phyloP scores from a whole-genome alignment of 169 alveolate species.

The Plasmodium gonderi region DNA sequence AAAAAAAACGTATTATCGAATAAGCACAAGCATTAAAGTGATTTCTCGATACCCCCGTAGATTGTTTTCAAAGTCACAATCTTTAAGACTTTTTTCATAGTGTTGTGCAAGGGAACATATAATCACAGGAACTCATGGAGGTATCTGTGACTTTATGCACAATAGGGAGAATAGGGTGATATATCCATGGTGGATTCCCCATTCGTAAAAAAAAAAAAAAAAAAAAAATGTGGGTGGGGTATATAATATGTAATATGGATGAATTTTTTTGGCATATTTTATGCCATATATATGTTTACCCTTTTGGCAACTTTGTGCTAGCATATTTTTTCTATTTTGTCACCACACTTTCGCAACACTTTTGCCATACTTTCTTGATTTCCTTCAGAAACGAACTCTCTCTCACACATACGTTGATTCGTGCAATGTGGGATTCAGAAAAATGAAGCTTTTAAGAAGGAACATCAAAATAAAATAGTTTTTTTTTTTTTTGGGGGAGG shows the following conservation, averaged over 20 bases:
- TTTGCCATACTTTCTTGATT: not conserved
- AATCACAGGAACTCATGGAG: no score
- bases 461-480: not conserved
- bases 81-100: not conserved
- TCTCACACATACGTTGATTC: no score
- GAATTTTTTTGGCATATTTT: not conserved
- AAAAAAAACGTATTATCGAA: no score
- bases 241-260: no score
- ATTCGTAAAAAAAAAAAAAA: no score
- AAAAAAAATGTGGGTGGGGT: no score
- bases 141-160: no score
- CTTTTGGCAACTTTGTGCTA: not conserved
- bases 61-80: not conserved
- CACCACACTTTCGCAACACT: not conserved
- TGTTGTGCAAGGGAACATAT: not conserved
- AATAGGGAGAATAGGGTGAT: no score
- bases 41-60: not conserved
- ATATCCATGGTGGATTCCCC: no score
- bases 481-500: not conserved
- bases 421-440: not conserved
- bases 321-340: not conserved
- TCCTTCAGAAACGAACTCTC: not conserved
- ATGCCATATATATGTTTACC: not conserved
- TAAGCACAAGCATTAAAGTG: conserved; percentile 4
- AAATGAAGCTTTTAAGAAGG: not conserved